Conservation (phyloP, 2,329 filamentous ascomycete genomes). For the Sporothrix curviconia region DNA sequence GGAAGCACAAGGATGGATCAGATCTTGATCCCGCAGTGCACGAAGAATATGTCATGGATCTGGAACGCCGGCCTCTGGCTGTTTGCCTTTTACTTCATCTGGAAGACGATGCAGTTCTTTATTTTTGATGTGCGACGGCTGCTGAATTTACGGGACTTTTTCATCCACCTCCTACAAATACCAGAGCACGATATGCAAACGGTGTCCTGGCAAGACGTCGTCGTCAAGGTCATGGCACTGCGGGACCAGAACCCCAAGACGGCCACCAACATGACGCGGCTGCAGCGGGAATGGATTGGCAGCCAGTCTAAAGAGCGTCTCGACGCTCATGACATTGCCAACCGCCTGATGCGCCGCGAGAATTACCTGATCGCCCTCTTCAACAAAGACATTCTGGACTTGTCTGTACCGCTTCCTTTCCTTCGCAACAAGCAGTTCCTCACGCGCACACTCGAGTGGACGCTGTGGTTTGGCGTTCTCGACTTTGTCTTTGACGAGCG, state of each 20-base stretch:
- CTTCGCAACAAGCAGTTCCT: constrained; percentile 73
- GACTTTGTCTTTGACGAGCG: constrained; percentile 90
- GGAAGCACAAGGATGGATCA: constrained; percentile 52
- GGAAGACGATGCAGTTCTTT: constrained; percentile 67
- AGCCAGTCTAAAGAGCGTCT: constrained; percentile 89
- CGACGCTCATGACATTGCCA: constrained; percentile 95
- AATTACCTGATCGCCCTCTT: constrained; percentile 96
- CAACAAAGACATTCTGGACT: constrained; percentile 90
- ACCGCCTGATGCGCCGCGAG: constrained; percentile 89
- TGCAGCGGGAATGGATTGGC: constrained; percentile 55
- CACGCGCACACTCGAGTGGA: constrained; percentile 87
- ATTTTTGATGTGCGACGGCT: constrained; percentile 64
- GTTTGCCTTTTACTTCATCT: constrained; percentile 79
- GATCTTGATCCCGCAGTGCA: constrained; percentile 66
- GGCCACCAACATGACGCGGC: constrained; percentile 46
- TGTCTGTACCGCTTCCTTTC: constrained; percentile 81
- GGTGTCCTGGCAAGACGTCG: constrained; percentile 87
- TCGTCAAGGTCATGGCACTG: constrained; percentile 75
- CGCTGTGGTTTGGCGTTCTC: constrained; percentile 79
- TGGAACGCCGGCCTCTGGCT: constrained; percentile 79
- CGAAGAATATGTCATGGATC: constrained; percentile 62
- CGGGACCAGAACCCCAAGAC: constrained; percentile 84
- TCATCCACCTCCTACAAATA: constrained; percentile 72
- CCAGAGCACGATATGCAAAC: constrained; percentile 83
- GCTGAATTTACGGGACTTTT: constrained; percentile 77